These are phyloP conservation scores for Rubroboletus pulcherrimus DNA, from an alignment of 768 basidiomycete species.

Conservation along the genomic window DNA sequence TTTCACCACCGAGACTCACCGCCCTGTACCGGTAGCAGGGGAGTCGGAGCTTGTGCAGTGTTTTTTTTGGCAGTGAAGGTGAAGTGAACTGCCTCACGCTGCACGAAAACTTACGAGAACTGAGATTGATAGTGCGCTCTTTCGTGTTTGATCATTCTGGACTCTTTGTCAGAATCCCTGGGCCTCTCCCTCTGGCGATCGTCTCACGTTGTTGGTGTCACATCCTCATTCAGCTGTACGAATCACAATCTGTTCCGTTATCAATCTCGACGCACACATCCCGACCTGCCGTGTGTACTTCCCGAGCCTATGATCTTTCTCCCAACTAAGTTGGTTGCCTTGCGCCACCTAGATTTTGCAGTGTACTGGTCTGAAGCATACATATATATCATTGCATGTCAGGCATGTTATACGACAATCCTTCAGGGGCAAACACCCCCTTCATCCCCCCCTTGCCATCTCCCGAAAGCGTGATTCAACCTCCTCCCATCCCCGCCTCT, in stretches of 20 bases:
- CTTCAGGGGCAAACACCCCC: conserved; percentile 33
- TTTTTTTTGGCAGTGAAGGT: neutral
- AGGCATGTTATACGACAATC: conserved; percentile 29
- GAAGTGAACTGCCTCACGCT: conserved; percentile 4
- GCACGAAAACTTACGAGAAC: neutral
- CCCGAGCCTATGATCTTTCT: neutral
- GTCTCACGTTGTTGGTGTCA: conserved; percentile 2
- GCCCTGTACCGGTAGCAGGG: neutral
- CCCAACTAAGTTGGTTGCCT: conserved; percentile 4
- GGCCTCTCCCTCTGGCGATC: neutral
- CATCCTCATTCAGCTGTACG: conserved; percentile 9
- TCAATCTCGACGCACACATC: conserved; percentile 1
- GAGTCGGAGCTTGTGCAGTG: neutral
- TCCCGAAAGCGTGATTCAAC: conserved; percentile 31
- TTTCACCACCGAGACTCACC: neutral
- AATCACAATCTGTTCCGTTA: conserved; percentile 15
- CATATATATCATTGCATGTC: conserved; percentile 22
- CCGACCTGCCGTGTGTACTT: conserved; percentile 15
- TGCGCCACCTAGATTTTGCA: conserved; percentile 16
- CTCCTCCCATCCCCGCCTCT: conserved; percentile 34
- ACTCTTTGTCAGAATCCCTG: conserved; percentile 7
- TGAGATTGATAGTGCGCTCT: conserved; percentile 2
- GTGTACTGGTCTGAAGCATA: conserved; percentile 22
- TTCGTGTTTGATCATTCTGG: neutral
- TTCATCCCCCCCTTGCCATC: conserved; percentile 39